phyloP scores from a whole-genome alignment of 345 rosid genomes.

The Ricinus communis region DNA sequence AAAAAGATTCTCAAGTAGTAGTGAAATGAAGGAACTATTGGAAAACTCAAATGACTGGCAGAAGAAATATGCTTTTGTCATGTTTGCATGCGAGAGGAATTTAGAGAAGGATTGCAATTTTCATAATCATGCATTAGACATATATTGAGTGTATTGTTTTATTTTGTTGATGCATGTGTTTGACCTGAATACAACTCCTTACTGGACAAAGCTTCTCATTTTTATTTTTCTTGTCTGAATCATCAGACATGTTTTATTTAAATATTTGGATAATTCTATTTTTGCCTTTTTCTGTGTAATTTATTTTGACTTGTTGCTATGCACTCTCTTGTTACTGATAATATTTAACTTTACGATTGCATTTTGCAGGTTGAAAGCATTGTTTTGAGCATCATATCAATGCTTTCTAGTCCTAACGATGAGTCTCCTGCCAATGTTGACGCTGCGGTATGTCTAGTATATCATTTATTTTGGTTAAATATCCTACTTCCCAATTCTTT shows the following conservation, averaged over 20 bases:
- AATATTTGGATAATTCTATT: background rate
- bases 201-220: background rate
- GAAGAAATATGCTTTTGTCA: background rate
- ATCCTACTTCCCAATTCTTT: background rate
- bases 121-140: background rate
- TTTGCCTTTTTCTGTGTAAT: background rate
- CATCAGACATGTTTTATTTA: too few species aligned
- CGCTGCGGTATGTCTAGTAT: constrained; percentile 65
- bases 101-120: background rate
- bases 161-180: background rate
- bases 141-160: background rate
- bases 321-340: background rate
- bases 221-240: background rate
- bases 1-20: background rate
- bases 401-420: constrained; percentile 89
- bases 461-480: background rate
- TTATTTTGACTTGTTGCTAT: background rate
- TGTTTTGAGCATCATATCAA: constrained; percentile 79
- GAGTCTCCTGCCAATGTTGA: constrained; percentile 94
- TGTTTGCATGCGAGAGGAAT: background rate
- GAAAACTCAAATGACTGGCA: background rate
- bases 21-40: background rate
- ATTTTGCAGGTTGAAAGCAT: constrained; percentile 75
- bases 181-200: background rate
- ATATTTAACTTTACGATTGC: background rate